Percentiles rank a stretch among this genome's conserved stretches.
Conservation (phyloP, 768 basidiomycete genomes). For the Saitozyma sp. region DNA sequence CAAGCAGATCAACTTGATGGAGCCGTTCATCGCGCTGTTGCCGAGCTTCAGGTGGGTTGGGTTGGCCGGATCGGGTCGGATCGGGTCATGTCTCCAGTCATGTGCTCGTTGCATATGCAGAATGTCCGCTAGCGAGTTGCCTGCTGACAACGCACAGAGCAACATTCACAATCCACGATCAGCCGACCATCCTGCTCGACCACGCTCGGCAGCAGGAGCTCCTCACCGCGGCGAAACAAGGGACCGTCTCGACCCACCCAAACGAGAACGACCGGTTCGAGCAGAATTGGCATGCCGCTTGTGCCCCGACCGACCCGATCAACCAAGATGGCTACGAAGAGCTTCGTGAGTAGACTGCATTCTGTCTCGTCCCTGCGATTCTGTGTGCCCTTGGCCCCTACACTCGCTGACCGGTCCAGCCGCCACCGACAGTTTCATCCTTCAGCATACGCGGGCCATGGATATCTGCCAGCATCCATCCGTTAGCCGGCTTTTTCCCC, state of each 20-base stretch:
- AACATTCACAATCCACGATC: slow-evolving; percentile 53
- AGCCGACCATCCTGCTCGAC: slow-evolving; percentile 51
- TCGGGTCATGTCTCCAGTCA: neutral
- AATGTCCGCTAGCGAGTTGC: no score
- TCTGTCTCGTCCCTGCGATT: neutral
- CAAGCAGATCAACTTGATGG: slow-evolving; percentile 54
- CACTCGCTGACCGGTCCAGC: slow-evolving; percentile 14
- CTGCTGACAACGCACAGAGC: slow-evolving; percentile 28
- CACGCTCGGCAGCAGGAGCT: slow-evolving; percentile 47
- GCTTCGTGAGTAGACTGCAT: slow-evolving; percentile 30
- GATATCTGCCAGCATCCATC: slow-evolving; percentile 52
- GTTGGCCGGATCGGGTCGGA: neutral
- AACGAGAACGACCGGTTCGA: slow-evolving; percentile 47
- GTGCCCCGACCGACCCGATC: slow-evolving; percentile 49
- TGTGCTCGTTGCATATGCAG: slow-evolving; percentile 2
- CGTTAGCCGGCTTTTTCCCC: slow-evolving; percentile 18
- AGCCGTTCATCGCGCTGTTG: slow-evolving; percentile 48
- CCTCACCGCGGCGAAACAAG: slow-evolving; percentile 37
- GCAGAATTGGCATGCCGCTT: slow-evolving; percentile 47
- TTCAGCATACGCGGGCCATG: slow-evolving; percentile 47
- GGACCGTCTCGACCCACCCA: slow-evolving; percentile 43
- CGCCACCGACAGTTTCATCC: slow-evolving; percentile 50
- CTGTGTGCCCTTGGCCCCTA: neutral
- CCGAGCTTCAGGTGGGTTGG: slow-evolving; percentile 46
- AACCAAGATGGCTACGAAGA: slow-evolving; percentile 30